These are phyloP conservation scores for Plasmodium berghei DNA, from an alignment of 169 alveolate genomes.

Conservation along the genomic window DNA sequence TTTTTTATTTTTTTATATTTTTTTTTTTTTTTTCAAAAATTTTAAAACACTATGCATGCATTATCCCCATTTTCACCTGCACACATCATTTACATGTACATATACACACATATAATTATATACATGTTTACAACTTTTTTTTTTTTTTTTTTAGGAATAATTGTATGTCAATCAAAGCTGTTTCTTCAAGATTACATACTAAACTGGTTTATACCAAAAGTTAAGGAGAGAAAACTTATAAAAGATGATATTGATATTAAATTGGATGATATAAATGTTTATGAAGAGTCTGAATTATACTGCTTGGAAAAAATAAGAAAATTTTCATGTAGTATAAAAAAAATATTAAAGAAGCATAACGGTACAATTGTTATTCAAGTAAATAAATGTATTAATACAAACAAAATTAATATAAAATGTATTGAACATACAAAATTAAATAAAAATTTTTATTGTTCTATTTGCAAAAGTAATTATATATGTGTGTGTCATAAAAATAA, in stretches of 20 bases:
- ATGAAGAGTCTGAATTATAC: constrained; percentile 53
- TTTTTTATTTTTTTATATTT: too few relatives aligned
- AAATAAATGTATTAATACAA: constrained; percentile 27
- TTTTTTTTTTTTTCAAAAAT: too few relatives aligned
- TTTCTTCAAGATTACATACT: constrained; percentile 83
- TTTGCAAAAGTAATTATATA: constrained; percentile 44
- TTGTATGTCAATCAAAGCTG: constrained; percentile 83
- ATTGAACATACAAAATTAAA: constrained; percentile 40
- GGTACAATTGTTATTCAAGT: constrained; percentile 56
- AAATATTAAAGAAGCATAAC: constrained; percentile 45
- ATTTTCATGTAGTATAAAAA: constrained; percentile 54
- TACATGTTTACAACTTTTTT: constrained; percentile 64
- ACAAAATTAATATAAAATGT: constrained; percentile 72
- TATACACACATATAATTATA: not conserved
- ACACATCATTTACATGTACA: not conserved
- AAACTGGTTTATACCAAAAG: constrained; percentile 85
- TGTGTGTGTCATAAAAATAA: constrained; percentile 45
- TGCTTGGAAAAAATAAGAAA: constrained; percentile 59
- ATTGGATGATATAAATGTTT: constrained; percentile 67
- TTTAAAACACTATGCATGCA: too few relatives aligned
- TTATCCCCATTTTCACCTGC: too few relatives aligned
- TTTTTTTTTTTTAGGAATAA: constrained; percentile 78
- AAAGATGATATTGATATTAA: constrained; percentile 44
- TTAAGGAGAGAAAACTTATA: constrained; percentile 72
- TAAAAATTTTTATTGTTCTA: constrained; percentile 28